Evolutionary conservation across 371 early-diverging fungal species (phyloP), one percentile per base, ranked within the genome.

Genomic region (Entomophthora muscae): DNA sequence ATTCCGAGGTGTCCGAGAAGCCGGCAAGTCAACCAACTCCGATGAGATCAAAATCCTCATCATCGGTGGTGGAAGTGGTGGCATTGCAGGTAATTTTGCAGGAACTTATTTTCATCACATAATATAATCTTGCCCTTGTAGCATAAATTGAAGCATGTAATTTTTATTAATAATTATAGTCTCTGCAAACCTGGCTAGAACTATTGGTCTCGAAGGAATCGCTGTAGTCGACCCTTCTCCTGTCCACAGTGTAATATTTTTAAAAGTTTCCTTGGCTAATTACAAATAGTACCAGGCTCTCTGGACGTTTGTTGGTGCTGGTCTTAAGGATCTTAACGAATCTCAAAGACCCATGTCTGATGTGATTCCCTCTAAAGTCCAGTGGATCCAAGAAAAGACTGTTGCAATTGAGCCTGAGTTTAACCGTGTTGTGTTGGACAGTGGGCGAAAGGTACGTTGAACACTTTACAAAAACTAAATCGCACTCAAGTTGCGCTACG

Each of bases 301-400:
- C 60, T 92, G 89, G 83, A 89, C 90, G 2, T 86, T 86, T 78
- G 89, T 92, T 62, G 91, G 93, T 62, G 89, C 80, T 63, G 93
- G 93, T 23, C 72, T 91, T 64, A 92, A 92, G 76, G 65, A 82
- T 30, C 80, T 90, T 53, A 69, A 65, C 1, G 87, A 88, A 32
- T 82, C 87, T 30, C 71, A 74, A 63, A 77, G 76, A 67, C 82
- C 88, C 10, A 88, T 80, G 75, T 73, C 66, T 31, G 78, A 79
- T 10, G 76, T 89, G 0, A 82, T 92, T 64, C 84, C 90, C 2
- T 69, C 69, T 28, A 70, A 84, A 32, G 85, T 86, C 3, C 79
- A 84, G 28, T 91, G 89, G 90, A 77, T 89, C 65, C 74, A 84
- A 69, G 76, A 84, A 63, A 75, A 79, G 3, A 91, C 84, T 2